Conservation (phyloP, 2,329 filamentous ascomycete genomes). For the Penicillium griseofulvum region DNA sequence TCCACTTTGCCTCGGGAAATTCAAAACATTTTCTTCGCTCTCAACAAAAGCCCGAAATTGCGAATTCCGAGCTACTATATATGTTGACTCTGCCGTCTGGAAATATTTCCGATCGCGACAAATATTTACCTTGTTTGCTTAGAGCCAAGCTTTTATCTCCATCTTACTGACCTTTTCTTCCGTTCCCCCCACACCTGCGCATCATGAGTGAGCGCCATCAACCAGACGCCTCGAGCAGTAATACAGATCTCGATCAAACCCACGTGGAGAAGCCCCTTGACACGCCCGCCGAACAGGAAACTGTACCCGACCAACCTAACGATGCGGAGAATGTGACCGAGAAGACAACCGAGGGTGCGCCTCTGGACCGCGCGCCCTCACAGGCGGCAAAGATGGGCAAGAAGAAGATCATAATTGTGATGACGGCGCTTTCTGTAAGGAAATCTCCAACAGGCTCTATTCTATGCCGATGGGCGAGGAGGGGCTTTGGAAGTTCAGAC, state of each 20-base stretch:
- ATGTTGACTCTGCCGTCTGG: not conserved
- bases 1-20: too few species aligned
- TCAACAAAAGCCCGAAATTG: not conserved
- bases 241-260: slow-evolving; percentile 10
- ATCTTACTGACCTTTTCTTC: not conserved
- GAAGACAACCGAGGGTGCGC: slow-evolving; percentile 17
- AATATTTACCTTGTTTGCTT: not conserved
- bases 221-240: slow-evolving; percentile 14
- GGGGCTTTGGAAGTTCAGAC: not conserved
- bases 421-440: slow-evolving; percentile 43
- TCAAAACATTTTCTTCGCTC: too few species aligned
- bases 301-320: not conserved
- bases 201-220: slow-evolving; percentile 8
- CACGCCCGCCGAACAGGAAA: not conserved
- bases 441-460: not conserved
- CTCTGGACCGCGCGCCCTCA: slow-evolving; percentile 35
- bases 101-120: not conserved
- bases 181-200: not conserved
- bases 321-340: slow-evolving; percentile 14
- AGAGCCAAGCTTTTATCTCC: not conserved
- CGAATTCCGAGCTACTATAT: not conserved
- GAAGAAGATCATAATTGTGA: slow-evolving; percentile 42
- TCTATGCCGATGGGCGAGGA: not conserved
- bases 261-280: slow-evolving; percentile 12
- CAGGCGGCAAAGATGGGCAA: slow-evolving; percentile 41